Evolutionary conservation across 225 moss, liverwort and hornwort species (phyloP).

Genomic region (Polytrichum formosum): DNA sequence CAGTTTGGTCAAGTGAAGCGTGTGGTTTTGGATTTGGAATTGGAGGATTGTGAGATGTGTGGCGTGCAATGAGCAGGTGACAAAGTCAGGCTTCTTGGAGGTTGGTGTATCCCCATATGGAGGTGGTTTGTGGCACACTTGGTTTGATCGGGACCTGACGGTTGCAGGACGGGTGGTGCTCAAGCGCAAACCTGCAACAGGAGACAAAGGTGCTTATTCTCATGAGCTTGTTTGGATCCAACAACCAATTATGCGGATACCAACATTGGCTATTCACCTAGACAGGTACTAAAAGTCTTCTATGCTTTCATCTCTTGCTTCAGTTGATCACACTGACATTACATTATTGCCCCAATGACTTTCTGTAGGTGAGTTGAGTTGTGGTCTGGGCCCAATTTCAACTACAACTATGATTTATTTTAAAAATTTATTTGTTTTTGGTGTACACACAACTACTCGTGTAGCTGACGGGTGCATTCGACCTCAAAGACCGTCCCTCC

Average conservation of each 20-base stretch:
- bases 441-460: too few species aligned
- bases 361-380: too few species aligned
- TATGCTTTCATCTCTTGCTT: too few species aligned
- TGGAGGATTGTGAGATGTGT: background rate
- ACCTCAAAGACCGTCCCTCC: too few species aligned
- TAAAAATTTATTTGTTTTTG: too few species aligned
- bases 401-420: too few species aligned
- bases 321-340: too few species aligned
- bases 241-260: slow-evolving; percentile 85
- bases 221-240: slow-evolving; percentile 87
- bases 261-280: slow-evolving; percentile 91
- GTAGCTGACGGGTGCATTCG: too few species aligned
- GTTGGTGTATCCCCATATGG: slow-evolving; percentile 92
- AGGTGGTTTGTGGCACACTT: slow-evolving; percentile 95
- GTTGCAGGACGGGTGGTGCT: slow-evolving; percentile 92
- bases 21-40: background rate
- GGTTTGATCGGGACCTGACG: slow-evolving; percentile 97
- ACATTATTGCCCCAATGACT: too few species aligned
- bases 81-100: slow-evolving; percentile 82
- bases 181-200: slow-evolving; percentile 41
- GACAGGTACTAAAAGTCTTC: slow-evolving; percentile 41
- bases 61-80: slow-evolving; percentile 37
- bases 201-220: slow-evolving; percentile 37
- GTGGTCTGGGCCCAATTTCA: too few species aligned
- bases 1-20: background rate